A percentile compares a stretch with the other conserved stretches of the same genome.
Evolutionary conservation across 768 basidiomycete genomes (phyloP).

Genomic region (Serendipita indica): DNA sequence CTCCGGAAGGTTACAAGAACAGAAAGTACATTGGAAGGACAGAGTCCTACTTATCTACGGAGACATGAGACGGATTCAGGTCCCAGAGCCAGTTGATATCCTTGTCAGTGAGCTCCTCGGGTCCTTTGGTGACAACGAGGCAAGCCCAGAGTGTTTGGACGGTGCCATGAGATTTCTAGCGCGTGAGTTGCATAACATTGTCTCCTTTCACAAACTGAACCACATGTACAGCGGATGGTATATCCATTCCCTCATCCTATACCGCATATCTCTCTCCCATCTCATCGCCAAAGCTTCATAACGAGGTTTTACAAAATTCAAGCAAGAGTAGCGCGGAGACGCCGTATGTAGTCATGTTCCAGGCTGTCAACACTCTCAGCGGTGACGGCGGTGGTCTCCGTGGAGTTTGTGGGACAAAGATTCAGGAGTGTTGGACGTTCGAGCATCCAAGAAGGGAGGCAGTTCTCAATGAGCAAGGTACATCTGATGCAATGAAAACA

Average conservation of each 20-base stretch:
- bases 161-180: slow-evolving; percentile 90
- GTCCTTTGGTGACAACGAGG: slow-evolving; percentile 96
- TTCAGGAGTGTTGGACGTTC: slow-evolving; percentile 97
- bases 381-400: slow-evolving; percentile 45
- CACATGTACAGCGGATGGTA: slow-evolving; percentile 53
- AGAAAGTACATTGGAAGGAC: slow-evolving; percentile 69
- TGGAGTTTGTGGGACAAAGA: slow-evolving; percentile 59
- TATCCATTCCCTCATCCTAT: slow-evolving; percentile 94
- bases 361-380: slow-evolving; percentile 78
- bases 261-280: slow-evolving; percentile 89
- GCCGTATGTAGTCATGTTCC: slow-evolving; percentile 98
- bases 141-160: slow-evolving; percentile 95
- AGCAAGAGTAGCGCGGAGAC: slow-evolving; percentile 67
- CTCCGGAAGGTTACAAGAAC: slow-evolving; percentile 62
- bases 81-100: slow-evolving; percentile 84
- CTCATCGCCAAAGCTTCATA: slow-evolving; percentile 84
- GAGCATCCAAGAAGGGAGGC: slow-evolving; percentile 80
- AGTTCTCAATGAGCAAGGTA: slow-evolving; percentile 58
- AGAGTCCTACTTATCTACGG: slow-evolving; percentile 76
- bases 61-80: slow-evolving; percentile 74
- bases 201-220: not conserved
- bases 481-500: slow-evolving; percentile 11
- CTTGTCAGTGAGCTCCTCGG: slow-evolving; percentile 91
- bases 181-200: slow-evolving; percentile 34
- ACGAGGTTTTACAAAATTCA: slow-evolving; percentile 45